Evolutionary conservation across 1,284 basidiomycete genomes (phyloP), one percentile per base, ranked within the genome.

Genomic region (Grifola frondosa): DNA sequence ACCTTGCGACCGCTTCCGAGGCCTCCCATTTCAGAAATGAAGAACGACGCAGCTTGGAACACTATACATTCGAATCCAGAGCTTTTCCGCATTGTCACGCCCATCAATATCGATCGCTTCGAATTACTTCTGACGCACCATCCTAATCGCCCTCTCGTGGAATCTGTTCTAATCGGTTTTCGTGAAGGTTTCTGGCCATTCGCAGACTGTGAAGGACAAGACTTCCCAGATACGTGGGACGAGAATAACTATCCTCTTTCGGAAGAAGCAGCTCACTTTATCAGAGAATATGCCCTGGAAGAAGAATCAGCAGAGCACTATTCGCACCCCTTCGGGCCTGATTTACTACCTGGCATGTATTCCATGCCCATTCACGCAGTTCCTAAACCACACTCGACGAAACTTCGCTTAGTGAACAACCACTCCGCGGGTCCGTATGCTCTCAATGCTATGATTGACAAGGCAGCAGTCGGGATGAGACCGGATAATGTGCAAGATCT

Each of bases 301-400:
- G 72, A 76, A 41, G 48, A 69, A 0, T 7, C 9, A 1, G 43
- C 58, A 2, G 62, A 56, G 0, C 57, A 66, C 0, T 75, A 63
- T 37, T 76, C 74, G 1, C 11, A 21, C 0, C n/a, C 63, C 1
- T 72, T 76, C 40, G 64, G 67, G 0, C 42, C 54, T 0, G 44
- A 65, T 0, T 58, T 78, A 0, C 52, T 73, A 0, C 69, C 69
- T 0, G 74, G 76, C 0, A 78, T 78, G 73, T 67, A 70, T 31
- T 58, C 49, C 8, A 66, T 67, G 53, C 75, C 74, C 0, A 46
- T 73, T 0, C 58, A 66, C 28, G 66, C 61, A 4, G 66, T 75
- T 0, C 69, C 72, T 0, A 75, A 75, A 40, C 64, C 63, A 0
- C 46, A 64, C 1, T 53, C 66, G 0, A 46, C 52, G 4, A 68